phyloP scores from a whole-genome alignment of 2,329 filamentous ascomycete genomes.

The Trichoderma atroviride region DNA sequence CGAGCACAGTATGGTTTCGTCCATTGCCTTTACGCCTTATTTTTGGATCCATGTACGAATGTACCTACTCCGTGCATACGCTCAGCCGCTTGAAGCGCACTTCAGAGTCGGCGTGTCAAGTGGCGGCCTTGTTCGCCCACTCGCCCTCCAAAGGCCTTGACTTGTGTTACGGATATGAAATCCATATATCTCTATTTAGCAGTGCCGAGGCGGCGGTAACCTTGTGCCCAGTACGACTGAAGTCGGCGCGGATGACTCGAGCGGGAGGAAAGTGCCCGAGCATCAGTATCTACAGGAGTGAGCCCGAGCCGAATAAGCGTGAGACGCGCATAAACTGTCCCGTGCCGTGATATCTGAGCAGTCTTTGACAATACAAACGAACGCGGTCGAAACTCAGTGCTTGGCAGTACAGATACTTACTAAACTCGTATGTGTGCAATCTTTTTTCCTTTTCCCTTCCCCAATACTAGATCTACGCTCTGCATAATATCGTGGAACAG shows the following conservation, averaged over 20 bases:
- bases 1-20: background rate
- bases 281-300: background rate
- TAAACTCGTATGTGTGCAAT: background rate
- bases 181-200: background rate
- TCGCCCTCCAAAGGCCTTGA: background rate
- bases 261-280: background rate
- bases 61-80: background rate
- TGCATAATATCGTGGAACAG: background rate
- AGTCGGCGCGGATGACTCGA: background rate
- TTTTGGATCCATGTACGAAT: background rate
- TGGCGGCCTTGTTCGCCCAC: background rate
- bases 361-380: background rate
- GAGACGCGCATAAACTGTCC: background rate
- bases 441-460: background rate
- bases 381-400: background rate
- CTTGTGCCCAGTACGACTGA: background rate
- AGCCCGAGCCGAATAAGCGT: background rate
- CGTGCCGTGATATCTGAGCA: background rate
- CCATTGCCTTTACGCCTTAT: background rate
- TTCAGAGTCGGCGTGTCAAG: background rate
- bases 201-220: background rate
- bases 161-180: background rate
- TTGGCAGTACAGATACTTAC: background rate
- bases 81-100: background rate
- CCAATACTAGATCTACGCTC: background rate